These are phyloP conservation scores for Colletotrichum somersetense DNA, from an alignment of 2,329 filamentous ascomycete genomes.

Conservation along the genomic window DNA sequence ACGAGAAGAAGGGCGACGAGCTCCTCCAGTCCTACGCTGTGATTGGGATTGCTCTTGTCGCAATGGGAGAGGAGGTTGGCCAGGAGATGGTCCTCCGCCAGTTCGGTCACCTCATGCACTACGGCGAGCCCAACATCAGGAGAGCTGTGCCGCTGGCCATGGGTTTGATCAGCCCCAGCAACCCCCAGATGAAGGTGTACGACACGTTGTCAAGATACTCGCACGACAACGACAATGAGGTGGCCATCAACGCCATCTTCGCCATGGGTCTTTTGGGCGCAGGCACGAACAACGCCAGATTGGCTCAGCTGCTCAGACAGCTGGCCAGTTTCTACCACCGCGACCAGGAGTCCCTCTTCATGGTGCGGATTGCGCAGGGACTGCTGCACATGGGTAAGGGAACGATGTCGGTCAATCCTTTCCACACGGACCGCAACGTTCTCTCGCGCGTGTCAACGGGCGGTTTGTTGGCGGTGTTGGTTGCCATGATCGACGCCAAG, in stretches of 20 bases:
- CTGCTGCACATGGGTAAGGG: constrained; percentile 99
- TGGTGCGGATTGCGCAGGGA: constrained; percentile 98
- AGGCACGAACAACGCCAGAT: constrained; percentile 96
- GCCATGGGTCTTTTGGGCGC: constrained; percentile 98
- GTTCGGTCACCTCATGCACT: constrained; percentile 99
- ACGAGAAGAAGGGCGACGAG: constrained; percentile 96
- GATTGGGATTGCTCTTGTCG: constrained; percentile 90
- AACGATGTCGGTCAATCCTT: constrained; percentile 95
- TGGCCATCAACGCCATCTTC: constrained; percentile 98
- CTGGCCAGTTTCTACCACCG: constrained; percentile 98
- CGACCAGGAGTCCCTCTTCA: constrained; percentile 95
- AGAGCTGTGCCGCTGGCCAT: constrained; percentile 96
- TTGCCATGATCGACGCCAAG: constrained; percentile 96
- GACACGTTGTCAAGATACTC: constrained; percentile 97
- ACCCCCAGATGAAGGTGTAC: constrained; percentile 99
- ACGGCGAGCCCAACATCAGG: constrained; percentile 96
- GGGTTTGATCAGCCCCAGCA: constrained; percentile 96
- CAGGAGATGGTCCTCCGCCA: constrained; percentile 99
- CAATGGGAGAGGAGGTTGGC: constrained; percentile 98
- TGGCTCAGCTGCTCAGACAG: constrained; percentile 94
- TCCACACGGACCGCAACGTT: constrained; percentile 98
- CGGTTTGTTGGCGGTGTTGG: constrained; percentile 88
- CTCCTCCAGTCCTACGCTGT: constrained; percentile 96
- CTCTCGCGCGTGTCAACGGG: constrained; percentile 92
- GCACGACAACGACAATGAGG: constrained; percentile 98